Base-by-base conservation (phyloP, 306 rosid species). In the Begonia peltatifolia region DNA sequence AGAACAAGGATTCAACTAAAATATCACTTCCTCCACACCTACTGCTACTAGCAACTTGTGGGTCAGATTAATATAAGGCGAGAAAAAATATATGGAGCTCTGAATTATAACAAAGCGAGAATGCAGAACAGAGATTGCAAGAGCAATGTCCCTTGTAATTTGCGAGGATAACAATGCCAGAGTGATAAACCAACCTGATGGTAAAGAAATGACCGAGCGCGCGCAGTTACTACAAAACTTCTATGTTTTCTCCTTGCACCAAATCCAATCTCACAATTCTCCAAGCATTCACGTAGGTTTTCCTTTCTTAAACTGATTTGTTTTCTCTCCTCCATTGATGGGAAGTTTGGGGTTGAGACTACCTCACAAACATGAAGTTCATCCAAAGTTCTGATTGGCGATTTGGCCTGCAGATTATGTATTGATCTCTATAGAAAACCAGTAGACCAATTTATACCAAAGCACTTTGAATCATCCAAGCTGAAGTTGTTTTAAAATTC, bases 381-480 rank as follows among this genome's bases (percentile, higher is more conserved):
- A 73, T 86, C 95, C 66, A 90, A 61, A 14, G 99, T 83, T 71
- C 94, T 83, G 57, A 79, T 70, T 1, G 99, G 94, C 52, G 99
- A 86, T 48, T 79, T 86, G 42, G 95, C 99, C 99, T 90, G 86
- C 47, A 67, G 52, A 65, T 57, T 22, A 36, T 65, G 10, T 42
- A 55, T 11, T 9, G n/a, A 25, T 18, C 8, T 15, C 56, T 5
- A 60, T 51, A 41, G 8, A 42, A 0, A 44, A 2, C 48, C 12
- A 44, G 12, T 44, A 10, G n/a, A 44, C 0, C n/a, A n/a, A 11
- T 44, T 44, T n/a, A 44, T 44, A 44, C 14, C 48, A 10, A 12
- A 44, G 48, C 12, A 44, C 12, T 44, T 44, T 44, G 12, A 11
- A 10, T 4, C n/a, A 50, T 50, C 2, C 53, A 50, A 15, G 53